phyloP scores from a whole-genome alignment of 2,329 filamentous ascomycete genomes.

The Aspergillus quadricinctus region DNA sequence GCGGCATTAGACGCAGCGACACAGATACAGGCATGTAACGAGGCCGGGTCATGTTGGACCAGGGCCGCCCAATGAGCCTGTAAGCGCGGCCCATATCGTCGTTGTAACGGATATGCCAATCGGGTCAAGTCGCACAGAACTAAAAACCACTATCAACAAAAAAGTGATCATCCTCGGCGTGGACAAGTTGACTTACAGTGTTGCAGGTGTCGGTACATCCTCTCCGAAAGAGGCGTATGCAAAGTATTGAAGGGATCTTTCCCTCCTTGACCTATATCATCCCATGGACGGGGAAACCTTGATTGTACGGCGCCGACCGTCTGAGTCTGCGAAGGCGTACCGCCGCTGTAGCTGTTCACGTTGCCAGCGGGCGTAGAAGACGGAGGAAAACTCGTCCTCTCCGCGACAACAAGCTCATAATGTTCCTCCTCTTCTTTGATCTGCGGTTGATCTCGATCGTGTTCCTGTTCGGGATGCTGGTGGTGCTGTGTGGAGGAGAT shows the following conservation, averaged over 20 bases:
- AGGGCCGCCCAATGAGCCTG: slow-evolving; percentile 34
- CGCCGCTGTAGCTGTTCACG: slow-evolving; percentile 13
- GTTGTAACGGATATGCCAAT: slow-evolving; percentile 33
- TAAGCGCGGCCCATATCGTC: slow-evolving; percentile 30
- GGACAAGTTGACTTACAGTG: slow-evolving; percentile 25
- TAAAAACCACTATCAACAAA: slow-evolving; percentile 13
- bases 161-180: background rate
- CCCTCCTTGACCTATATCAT: slow-evolving; percentile 28
- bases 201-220: slow-evolving; percentile 36
- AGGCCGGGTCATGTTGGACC: slow-evolving; percentile 33
- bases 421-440: slow-evolving; percentile 11
- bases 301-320: slow-evolving; percentile 4
- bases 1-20: slow-evolving; percentile 35
- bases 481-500: slow-evolving; percentile 1
- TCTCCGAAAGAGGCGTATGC: slow-evolving; percentile 33
- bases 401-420: slow-evolving; percentile 5
- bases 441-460: slow-evolving; percentile 5
- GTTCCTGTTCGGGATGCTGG: slow-evolving; percentile 7
- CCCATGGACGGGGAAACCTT: slow-evolving; percentile 16
- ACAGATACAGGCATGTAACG: slow-evolving; percentile 35
- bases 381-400: slow-evolving; percentile 2
- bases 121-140: slow-evolving; percentile 35
- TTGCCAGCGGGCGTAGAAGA: slow-evolving; percentile 1
- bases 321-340: slow-evolving; percentile 10
- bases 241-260: slow-evolving; percentile 34